Conservation (phyloP, 2,329 filamentous ascomycete species). For the Herpotrichia juniperi region DNA sequence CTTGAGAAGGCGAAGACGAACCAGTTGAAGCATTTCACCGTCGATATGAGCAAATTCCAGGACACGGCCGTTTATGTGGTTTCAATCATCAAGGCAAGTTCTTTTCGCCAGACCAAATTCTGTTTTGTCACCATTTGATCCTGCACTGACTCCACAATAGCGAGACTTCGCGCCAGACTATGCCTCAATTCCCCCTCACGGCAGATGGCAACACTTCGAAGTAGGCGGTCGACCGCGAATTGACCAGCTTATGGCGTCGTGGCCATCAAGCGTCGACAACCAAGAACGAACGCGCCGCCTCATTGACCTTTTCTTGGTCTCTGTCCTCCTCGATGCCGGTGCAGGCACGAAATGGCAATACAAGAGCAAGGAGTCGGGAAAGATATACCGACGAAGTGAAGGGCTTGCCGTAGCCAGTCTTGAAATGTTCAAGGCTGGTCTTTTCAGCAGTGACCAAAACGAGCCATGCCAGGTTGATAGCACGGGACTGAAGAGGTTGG, state of each 20-base stretch:
- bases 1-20: constrained; percentile 79
- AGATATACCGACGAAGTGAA: constrained; percentile 82
- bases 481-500: constrained; percentile 75
- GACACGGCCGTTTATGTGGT: constrained; percentile 87
- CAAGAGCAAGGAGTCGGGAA: constrained; percentile 87
- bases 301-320: constrained; percentile 78
- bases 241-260: constrained; percentile 68
- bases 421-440: constrained; percentile 93
- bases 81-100: constrained; percentile 87
- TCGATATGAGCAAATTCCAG: constrained; percentile 82
- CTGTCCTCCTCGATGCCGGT: constrained; percentile 83
- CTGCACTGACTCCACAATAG: constrained; percentile 47
- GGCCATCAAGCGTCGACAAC: constrained; percentile 70
- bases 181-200: constrained; percentile 80
- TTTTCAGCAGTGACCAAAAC: constrained; percentile 81
- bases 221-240: constrained; percentile 75
- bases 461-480: constrained; percentile 93
- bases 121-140: neutral
- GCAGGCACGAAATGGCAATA: constrained; percentile 92
- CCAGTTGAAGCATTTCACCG: constrained; percentile 82
- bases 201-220: constrained; percentile 81
- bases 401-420: constrained; percentile 78
- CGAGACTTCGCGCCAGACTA: constrained; percentile 74
- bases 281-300: constrained; percentile 75
- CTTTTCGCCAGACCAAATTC: neutral